Base-by-base conservation (phyloP, 352 stramenopile species). In the Globisporangium echinulatum region DNA sequence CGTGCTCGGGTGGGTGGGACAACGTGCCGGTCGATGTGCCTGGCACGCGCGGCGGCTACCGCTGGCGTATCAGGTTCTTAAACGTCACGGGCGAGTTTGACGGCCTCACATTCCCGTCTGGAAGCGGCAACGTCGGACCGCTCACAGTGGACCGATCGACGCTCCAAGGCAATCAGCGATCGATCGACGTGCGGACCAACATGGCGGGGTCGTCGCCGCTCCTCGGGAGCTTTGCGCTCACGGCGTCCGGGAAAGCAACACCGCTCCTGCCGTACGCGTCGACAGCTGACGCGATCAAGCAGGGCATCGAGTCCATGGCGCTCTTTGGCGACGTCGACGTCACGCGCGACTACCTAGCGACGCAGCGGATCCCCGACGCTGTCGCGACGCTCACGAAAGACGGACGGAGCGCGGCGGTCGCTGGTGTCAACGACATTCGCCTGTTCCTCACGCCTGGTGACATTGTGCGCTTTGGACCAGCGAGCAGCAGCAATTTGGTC, bases 1-100 rank as follows among this genome's bases (percentile, higher is more conserved):
- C 59, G 0, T 94, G 85, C 47, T 87, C 82, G 0, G 96, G 92
- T 58, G 96, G 96, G 1, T 99, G 96, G 96, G 95, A 97, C 52
- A 80, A 83, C 50, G 59, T 73, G 38, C 68, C 87, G 3, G 91
- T 98, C 37, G 58, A 63, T 7, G 82, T 81, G 13, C 61, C 85
- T 15, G 88, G 86, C 11, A 96, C 85, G 2, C 64, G 77, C 52
- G 96, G 81, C n/a, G 85, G 85, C 3, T 94, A 90, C 52, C 81
- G 82, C 0, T 94, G 85, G 85, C 66, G 70, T 9, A 72, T 94
- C 42, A 74, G 81, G 0, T 94, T 92, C 49, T 69, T 94, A 59
- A 82, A 83, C 37, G 74, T 82, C 1, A 89, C 79, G 6, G 85
- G 85, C 4, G 82, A 90, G 49, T 89, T 88, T 48, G 64, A 68